phyloP scores from a whole-genome alignment of 345 rosid species.

The Gossypium herbaceum region DNA sequence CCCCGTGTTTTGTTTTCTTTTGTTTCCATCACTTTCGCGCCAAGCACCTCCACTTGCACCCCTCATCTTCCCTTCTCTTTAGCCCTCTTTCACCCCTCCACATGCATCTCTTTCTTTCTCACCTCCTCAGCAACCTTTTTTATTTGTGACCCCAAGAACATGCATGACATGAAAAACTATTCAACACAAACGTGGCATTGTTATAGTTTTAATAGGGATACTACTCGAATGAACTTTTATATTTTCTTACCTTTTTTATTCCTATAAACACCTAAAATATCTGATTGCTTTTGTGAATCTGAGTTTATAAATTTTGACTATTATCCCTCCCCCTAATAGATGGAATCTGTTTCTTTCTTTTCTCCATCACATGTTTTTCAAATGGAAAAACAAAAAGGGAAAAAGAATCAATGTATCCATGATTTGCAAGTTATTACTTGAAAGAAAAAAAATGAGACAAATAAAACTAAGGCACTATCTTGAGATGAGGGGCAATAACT shows the following conservation, averaged over 20 bases:
- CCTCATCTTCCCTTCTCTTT: slow-evolving; percentile 11
- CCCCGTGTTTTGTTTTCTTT: background rate
- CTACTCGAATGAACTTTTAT: slow-evolving; percentile 12
- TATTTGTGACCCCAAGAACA: background rate
- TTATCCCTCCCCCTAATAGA: background rate
- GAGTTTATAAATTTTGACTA: background rate
- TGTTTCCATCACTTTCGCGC: slow-evolving; percentile 40
- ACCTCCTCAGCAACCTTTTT: background rate
- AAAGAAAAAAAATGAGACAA: background rate
- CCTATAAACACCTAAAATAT: slow-evolving; percentile 5
- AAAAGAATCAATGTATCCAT: background rate
- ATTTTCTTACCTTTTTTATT: slow-evolving; percentile 12
- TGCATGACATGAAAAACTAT: background rate
- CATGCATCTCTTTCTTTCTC: slow-evolving; percentile 10
- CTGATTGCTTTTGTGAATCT: background rate
- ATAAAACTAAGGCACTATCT: background rate
- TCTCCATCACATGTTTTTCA: slow-evolving; percentile 10
- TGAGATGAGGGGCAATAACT: background rate
- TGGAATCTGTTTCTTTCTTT: background rate
- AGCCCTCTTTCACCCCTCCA: slow-evolving; percentile 6
- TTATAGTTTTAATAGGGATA: background rate
- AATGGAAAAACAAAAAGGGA: no score
- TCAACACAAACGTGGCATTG: background rate
- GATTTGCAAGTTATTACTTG: background rate
- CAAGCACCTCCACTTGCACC: slow-evolving; percentile 29